Conservation (phyloP, 139 green algal genomes). For the Tetratostichococcus sp. region DNA sequence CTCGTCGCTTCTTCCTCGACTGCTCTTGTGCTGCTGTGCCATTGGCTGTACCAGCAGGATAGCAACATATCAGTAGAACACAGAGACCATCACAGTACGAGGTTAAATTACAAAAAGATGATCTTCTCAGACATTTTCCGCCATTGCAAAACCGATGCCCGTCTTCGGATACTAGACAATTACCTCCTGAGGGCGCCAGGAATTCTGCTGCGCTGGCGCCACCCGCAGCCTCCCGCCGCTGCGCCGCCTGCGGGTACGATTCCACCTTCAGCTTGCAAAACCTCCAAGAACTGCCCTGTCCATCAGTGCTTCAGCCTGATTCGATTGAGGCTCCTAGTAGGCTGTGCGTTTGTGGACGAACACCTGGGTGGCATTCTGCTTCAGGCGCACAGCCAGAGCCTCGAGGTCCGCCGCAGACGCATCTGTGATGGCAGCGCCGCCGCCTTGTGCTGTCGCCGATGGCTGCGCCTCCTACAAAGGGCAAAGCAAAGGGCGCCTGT, state of each 20-base stretch:
- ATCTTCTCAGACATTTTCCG: too few relatives aligned
- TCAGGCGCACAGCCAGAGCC: neutral
- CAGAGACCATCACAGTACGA: too few relatives aligned
- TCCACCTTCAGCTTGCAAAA: too few relatives aligned
- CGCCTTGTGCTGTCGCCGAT: too few relatives aligned
- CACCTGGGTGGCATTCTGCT: neutral
- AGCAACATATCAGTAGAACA: neutral
- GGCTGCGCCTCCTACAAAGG: neutral
- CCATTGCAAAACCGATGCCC: neutral
- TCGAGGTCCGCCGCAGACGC: neutral
- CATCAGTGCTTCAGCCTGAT: too few relatives aligned
- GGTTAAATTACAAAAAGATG: too few relatives aligned
- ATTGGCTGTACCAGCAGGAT: neutral
- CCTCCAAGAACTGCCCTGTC: too few relatives aligned
- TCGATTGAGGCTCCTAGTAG: too few relatives aligned
- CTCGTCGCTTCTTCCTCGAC: neutral
- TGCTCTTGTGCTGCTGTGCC: neutral
- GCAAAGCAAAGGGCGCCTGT: too few relatives aligned
- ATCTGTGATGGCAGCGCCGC: neutral
- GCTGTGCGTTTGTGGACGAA: too few relatives aligned
- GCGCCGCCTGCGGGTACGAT: conserved; percentile 7
- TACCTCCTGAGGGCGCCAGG: conserved; percentile 47
- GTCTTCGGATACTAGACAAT: conserved; percentile 17
- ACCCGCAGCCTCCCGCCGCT: neutral
- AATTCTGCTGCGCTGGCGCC: conserved; percentile 21